These are phyloP conservation scores for Rhododendron molle DNA, from an alignment of 148 eudicot species.

Conservation along the genomic window DNA sequence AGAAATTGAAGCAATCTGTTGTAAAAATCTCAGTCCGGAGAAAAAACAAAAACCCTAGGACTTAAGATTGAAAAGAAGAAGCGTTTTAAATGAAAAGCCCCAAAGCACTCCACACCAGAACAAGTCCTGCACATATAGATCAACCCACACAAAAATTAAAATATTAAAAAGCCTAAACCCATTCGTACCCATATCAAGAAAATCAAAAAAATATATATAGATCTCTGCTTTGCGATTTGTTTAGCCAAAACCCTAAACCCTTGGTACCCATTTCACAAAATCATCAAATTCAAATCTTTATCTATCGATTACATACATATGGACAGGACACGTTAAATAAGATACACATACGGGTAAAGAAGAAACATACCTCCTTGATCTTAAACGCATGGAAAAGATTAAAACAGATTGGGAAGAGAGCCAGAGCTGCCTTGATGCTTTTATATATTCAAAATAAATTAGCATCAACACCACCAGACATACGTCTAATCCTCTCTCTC, in stretches of 20 bases:
- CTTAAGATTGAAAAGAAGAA: conserved; percentile 1
- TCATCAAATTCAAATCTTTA: not conserved
- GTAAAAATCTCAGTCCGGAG: conserved; percentile 9
- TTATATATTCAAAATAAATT: not conserved
- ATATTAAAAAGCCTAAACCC: conserved; percentile 8
- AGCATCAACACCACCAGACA: not conserved
- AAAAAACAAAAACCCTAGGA: conserved; percentile 4
- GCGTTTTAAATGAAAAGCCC: conserved; percentile 22
- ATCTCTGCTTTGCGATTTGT: not conserved
- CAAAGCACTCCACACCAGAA: conserved; percentile 17
- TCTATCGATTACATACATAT: not conserved
- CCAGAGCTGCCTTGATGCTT: not conserved
- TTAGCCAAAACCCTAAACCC: not conserved
- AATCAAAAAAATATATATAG: too few relatives aligned
- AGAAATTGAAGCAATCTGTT: not conserved
- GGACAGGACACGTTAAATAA: not conserved
- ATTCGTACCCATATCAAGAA: not conserved
- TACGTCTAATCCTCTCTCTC: not conserved
- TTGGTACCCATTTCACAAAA: not conserved
- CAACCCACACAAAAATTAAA: not conserved
- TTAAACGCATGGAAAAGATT: not conserved
- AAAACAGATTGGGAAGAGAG: not conserved
- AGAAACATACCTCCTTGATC: not conserved
- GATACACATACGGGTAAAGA: not conserved
- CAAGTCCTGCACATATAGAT: conserved; percentile 22